Evolutionary conservation across 2,329 filamentous ascomycete species (phyloP), one percentile per base, ranked within the genome.

Genomic region (Trichoderma cornu-damae): DNA sequence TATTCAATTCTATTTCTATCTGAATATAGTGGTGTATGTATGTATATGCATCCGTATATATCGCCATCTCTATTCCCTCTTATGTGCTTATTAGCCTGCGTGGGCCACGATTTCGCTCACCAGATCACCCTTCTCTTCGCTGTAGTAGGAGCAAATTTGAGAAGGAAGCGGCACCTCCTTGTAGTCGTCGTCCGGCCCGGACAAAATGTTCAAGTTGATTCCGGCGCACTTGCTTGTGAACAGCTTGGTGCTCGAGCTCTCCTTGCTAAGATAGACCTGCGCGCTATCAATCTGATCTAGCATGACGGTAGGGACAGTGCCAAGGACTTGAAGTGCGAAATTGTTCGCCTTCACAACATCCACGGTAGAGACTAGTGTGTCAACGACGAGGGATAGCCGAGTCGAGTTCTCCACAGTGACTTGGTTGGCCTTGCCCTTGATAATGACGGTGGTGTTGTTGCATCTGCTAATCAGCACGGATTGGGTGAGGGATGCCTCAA

Each of bases 51-150:
- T 43, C 38, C 50, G 14, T 54, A 54, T 54, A 54, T 54, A 54
- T n/a, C n/a, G n/a, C 50, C 40, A 16, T 14, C 28, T 24, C 26
- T 43, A 37, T 37, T 11, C n/a, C 18, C 32, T 11, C 4, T 9
- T 30, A 34, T 20, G 11, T 28, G 28, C 18, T 68, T 79, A 96
- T 68, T 79, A 96, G 57, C 93, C 92, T 62, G 89, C 85, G 75
- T 97, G 93, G 67, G 94, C 91, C 16, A 99, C 94, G 71, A 99
- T 97, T 80, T 97, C 93, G 68, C 85, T 96, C 26, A 93, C 82
- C 61, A 97, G 70, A 62, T 88, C 84, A 20, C 89, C 88, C 72
- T 90, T 82, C 50, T 69, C 77, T 72, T 86, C 69, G 58, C 89
- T 77, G 83, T 79, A 81, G 79, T 89, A 78, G 69, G 90, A 83